Conservation (phyloP, 306 rosid species). For the Malus asiatica region DNA sequence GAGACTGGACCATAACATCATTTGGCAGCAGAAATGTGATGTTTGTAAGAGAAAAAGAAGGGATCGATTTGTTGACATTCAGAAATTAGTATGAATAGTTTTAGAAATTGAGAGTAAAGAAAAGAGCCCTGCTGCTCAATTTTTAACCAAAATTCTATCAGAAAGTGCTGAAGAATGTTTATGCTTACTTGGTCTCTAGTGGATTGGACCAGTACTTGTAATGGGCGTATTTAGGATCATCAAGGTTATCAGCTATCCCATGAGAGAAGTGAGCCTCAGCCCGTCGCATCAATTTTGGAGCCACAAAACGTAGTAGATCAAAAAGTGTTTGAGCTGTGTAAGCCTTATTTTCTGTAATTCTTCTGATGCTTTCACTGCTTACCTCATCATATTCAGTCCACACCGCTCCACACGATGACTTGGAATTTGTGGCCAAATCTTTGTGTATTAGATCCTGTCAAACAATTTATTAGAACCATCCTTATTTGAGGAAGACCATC, state of each 20-base stretch:
- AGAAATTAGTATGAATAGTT: neutral
- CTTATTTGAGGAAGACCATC: neutral
- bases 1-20: neutral
- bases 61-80: neutral
- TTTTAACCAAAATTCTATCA: neutral
- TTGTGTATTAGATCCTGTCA: constrained; percentile 32
- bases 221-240: constrained; percentile 59
- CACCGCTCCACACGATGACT: constrained; percentile 36
- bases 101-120: neutral
- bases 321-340: constrained; percentile 40
- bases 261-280: constrained; percentile 70
- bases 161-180: neutral
- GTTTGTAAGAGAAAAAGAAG: neutral
- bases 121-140: neutral
- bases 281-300: constrained; percentile 61
- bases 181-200: constrained; percentile 66
- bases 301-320: constrained; percentile 44
- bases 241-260: constrained; percentile 71
- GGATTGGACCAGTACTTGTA: constrained; percentile 87
- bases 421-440: constrained; percentile 22
- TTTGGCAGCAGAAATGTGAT: neutral
- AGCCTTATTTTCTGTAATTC: constrained; percentile 30
- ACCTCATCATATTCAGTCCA: constrained; percentile 51
- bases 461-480: neutral
- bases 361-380: constrained; percentile 34